phyloP scores from a whole-genome alignment of 768 basidiomycete genomes.

The Rhodotorula kratochvilovae region DNA sequence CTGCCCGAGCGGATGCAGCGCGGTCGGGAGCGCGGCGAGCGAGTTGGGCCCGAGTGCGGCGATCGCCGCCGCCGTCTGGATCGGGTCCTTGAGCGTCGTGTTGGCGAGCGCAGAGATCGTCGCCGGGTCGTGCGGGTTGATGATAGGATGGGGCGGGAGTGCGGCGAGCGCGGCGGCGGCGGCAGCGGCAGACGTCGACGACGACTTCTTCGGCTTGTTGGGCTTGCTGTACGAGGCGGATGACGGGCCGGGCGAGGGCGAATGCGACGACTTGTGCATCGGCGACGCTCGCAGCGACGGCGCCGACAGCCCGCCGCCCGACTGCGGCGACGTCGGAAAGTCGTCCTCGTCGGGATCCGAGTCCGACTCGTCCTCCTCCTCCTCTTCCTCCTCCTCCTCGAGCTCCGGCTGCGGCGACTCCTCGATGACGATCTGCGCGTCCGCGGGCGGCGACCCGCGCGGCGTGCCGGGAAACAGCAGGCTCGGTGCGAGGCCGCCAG shows the following conservation, averaged over 20 bases:
- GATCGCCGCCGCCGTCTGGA: constrained; percentile 24
- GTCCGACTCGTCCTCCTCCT: not conserved
- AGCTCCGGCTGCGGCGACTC: not conserved
- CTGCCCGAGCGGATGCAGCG: constrained; percentile 51
- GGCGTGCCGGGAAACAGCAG: constrained; percentile 53
- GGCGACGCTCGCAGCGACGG: not conserved
- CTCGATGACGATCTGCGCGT: not conserved
- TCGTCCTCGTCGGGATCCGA: constrained; percentile 6
- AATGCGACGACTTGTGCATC: constrained; percentile 9
- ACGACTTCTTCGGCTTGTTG: constrained; percentile 9
- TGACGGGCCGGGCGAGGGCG: constrained; percentile 5
- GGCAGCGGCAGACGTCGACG: not conserved
- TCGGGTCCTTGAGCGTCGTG: constrained; percentile 38
- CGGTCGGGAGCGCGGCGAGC: constrained; percentile 47
- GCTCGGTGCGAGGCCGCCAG: constrained; percentile 63
- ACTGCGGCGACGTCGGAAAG: not conserved
- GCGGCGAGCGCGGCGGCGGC: not conserved
- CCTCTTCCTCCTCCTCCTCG: not conserved
- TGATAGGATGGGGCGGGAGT: constrained; percentile 12
- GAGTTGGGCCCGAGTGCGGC: constrained; percentile 26
- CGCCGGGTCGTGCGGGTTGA: constrained; percentile 49
- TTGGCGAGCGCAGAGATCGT: constrained; percentile 51
- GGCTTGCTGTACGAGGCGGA: not conserved
- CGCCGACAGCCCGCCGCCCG: not conserved
- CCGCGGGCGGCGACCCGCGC: not conserved